Conservation (phyloP, 192 early-diverging fungal genomes). For the Thoreauomyces humboldtii region DNA sequence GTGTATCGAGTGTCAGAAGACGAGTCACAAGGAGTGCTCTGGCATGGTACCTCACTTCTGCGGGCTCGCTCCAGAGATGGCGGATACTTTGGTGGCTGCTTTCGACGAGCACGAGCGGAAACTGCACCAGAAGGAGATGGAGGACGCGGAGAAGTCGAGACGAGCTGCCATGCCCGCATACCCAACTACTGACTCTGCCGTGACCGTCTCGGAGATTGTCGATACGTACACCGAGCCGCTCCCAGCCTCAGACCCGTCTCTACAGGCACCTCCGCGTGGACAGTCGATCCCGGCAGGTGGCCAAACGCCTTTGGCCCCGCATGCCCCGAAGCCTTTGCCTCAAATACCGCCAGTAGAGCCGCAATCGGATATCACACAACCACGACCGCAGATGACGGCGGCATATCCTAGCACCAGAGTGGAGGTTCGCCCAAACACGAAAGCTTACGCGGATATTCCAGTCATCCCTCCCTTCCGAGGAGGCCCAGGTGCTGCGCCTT, state of each 20-base stretch:
- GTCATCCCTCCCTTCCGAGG: constrained; percentile 2
- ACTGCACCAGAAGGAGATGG: constrained; percentile 38
- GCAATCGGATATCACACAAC: background rate
- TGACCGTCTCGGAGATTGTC: background rate
- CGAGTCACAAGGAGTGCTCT: constrained; percentile 39
- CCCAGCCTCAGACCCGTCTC: no score
- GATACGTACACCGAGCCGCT: background rate
- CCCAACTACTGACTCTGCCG: background rate
- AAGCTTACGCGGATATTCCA: background rate
- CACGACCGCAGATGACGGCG: background rate
- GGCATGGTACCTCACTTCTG: constrained; percentile 48
- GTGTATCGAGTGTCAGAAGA: constrained; percentile 43
- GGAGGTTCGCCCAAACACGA: background rate
- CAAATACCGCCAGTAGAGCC: constrained; percentile 2
- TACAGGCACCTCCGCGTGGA: constrained; percentile 6
- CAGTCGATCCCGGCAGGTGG: constrained; percentile 2
- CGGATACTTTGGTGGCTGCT: constrained; percentile 40
- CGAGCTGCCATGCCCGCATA: background rate
- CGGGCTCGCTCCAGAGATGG: constrained; percentile 40
- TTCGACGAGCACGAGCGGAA: constrained; percentile 44
- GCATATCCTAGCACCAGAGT: background rate
- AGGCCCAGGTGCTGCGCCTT: constrained; percentile 5
- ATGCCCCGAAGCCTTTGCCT: constrained; percentile 1
- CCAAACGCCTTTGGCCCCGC: background rate
- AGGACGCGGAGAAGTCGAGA: constrained; percentile 40